Evolutionary conservation across 306 rosid species (phyloP).

Genomic region (Prunus dulcis): DNA sequence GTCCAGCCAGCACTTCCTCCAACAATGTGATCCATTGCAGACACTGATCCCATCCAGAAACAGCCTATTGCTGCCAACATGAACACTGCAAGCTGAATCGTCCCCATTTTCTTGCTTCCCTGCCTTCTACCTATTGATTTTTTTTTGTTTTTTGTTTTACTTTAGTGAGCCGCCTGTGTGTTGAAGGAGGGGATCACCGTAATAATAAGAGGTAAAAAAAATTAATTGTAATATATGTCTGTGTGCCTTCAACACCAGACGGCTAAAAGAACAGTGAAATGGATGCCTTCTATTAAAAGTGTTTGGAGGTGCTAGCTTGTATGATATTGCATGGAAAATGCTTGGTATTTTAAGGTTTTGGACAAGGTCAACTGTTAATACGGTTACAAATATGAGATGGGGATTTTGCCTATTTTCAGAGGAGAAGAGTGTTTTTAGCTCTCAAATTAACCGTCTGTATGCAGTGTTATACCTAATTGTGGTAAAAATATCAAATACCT

Average conservation of each 20-base stretch:
- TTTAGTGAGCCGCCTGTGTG: constrained; percentile 4
- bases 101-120: constrained; percentile 25
- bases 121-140: background rate
- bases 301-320: constrained; percentile 6
- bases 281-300: background rate
- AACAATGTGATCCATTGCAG: constrained; percentile 50
- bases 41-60: constrained; percentile 26
- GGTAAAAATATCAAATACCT: background rate
- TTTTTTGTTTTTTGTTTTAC: background rate
- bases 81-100: constrained; percentile 23
- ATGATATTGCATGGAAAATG: background rate
- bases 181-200: constrained; percentile 11
- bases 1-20: constrained; percentile 70
- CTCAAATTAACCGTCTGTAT: background rate
- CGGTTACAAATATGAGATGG: constrained; percentile 12
- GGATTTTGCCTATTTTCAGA: background rate
- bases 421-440: constrained; percentile 25
- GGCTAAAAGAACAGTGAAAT: background rate
- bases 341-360: constrained; percentile 19
- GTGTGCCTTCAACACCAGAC: constrained; percentile 1
- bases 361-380: constrained; percentile 28
- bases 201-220: background rate
- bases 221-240: background rate
- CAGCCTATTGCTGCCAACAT: constrained; percentile 23
- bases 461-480: background rate